phyloP scores from a whole-genome alignment of 23 red algal genomes.

The Gracilaria gracilis region DNA sequence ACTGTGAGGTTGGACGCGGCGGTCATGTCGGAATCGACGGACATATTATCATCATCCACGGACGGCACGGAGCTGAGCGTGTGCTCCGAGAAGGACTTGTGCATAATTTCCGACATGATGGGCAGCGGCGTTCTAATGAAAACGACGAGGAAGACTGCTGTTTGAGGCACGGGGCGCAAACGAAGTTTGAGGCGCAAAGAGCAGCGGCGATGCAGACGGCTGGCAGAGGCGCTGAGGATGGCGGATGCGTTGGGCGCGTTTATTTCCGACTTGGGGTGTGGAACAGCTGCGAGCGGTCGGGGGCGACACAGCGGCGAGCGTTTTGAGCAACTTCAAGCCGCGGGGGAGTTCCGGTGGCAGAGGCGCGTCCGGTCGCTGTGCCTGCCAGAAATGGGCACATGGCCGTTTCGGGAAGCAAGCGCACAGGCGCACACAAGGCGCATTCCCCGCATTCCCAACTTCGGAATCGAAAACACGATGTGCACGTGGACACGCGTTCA shows the following conservation, averaged over 20 bases:
- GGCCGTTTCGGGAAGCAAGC: too few relatives aligned
- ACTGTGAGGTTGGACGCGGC: conserved; percentile 69
- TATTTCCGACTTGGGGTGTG: background rate
- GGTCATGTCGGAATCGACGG: conserved; percentile 59
- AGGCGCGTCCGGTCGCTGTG: too few relatives aligned
- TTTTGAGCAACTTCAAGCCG: background rate
- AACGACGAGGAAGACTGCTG: background rate
- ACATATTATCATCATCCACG: conserved; percentile 77
- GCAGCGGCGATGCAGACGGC: too few relatives aligned
- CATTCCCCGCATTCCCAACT: too few relatives aligned
- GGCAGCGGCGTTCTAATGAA: background rate
- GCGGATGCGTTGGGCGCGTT: background rate
- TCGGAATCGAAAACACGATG: too few relatives aligned
- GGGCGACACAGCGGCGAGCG: too few relatives aligned
- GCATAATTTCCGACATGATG: conserved; percentile 45
- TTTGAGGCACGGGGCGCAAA: background rate
- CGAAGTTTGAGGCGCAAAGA: too few relatives aligned
- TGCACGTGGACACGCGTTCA: too few relatives aligned
- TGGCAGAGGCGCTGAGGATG: background rate
- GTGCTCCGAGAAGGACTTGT: conserved; percentile 44
- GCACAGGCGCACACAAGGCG: too few relatives aligned
- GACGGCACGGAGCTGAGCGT: conserved; percentile 69
- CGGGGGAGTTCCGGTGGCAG: too few relatives aligned
- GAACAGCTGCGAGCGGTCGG: background rate
- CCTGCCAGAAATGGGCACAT: background rate